Evolutionary conservation across 176 grass and related monocot species (phyloP).

Genomic region (Oryza officinalis): DNA sequence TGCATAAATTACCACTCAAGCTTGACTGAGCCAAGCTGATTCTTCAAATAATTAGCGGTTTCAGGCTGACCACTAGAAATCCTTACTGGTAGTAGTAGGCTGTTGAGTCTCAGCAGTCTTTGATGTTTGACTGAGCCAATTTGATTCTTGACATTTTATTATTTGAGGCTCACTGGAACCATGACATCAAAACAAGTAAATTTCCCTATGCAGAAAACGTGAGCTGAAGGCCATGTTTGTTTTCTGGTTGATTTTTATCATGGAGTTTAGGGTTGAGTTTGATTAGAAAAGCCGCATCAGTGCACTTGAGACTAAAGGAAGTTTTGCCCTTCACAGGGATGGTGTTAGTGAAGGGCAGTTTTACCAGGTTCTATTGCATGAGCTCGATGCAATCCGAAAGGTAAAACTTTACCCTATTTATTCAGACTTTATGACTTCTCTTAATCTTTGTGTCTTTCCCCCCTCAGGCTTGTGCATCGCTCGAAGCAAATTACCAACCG

Average conservation of each 20-base stretch:
- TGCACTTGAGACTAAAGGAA: background rate
- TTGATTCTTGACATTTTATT: background rate
- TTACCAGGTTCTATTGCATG: conserved; percentile 82
- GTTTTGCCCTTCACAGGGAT: conserved; percentile 49
- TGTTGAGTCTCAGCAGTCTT: background rate
- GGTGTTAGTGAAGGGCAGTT: conserved; percentile 96
- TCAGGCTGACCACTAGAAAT: background rate
- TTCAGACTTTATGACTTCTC: background rate
- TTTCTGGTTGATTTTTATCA: background rate
- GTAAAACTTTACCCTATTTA: conserved; percentile 24
- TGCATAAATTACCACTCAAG: background rate
- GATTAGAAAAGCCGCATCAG: background rate
- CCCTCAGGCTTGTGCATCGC: conserved; percentile 77
- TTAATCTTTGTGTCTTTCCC: background rate
- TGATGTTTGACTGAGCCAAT: background rate
- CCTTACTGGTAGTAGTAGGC: background rate
- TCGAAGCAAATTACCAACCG: conserved; percentile 80
- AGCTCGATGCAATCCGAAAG: conserved; percentile 85
- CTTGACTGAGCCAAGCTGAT: background rate
- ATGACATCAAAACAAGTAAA: background rate
- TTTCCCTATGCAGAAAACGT: background rate
- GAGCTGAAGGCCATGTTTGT: background rate
- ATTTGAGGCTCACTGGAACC: background rate
- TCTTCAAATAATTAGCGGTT: background rate
- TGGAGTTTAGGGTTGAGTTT: background rate